Conservation (phyloP, 257 asterid species). For the Solanum appendiculatum region DNA sequence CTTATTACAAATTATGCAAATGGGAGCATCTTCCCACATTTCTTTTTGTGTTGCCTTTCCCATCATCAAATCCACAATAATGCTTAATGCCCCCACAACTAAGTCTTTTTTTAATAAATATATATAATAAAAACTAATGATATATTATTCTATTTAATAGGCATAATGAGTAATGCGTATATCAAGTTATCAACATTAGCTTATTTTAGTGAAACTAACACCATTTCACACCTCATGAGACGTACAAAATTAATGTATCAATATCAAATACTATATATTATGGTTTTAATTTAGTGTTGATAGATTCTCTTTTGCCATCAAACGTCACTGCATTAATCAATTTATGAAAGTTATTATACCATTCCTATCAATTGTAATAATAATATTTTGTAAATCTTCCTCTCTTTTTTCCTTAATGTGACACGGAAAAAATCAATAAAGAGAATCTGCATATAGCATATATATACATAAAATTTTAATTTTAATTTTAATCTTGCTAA, state of each 20-base stretch:
- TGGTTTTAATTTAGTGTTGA: background rate
- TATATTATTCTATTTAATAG: background rate
- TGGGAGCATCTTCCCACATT: conserved; percentile 47
- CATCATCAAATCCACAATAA: conserved; percentile 4
- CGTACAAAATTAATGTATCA: background rate
- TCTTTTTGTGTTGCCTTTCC: conserved; percentile 13
- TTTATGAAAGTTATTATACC: background rate
- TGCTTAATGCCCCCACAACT: background rate
- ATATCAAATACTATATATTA: background rate
- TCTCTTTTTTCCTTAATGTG: no score
- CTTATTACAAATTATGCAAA: conserved; percentile 4
- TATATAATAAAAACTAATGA: background rate
- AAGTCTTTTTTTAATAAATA: background rate
- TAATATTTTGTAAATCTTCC: background rate
- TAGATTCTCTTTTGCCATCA: background rate
- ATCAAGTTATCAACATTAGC: background rate
- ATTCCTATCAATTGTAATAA: no score
- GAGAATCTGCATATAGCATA: no score
- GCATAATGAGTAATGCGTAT: background rate
- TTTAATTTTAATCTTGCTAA: no score
- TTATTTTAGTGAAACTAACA: background rate
- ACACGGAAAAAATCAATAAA: background rate
- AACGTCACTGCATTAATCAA: background rate
- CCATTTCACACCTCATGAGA: background rate
- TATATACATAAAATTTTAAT: background rate